Percentiles rank a stretch among this genome's conserved stretches.
These are phyloP conservation scores for Rhizopogon vulgaris DNA, from an alignment of 768 basidiomycete species.

Conservation along the genomic window DNA sequence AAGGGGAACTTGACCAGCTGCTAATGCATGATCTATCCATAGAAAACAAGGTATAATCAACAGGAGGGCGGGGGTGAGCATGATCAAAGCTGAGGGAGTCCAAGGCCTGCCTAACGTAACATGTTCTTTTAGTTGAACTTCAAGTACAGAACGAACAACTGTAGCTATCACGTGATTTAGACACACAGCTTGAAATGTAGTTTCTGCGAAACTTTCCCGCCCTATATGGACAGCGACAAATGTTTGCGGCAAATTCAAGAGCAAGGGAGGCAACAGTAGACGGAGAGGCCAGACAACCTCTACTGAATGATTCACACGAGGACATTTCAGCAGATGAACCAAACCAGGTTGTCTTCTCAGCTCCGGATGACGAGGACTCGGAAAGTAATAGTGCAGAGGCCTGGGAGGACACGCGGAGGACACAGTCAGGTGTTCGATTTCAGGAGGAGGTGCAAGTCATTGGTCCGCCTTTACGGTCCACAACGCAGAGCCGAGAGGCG, in stretches of 20 bases:
- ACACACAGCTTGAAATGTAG: no score
- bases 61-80: neutral
- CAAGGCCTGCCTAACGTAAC: no score
- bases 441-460: constrained; percentile 66
- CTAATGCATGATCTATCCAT: neutral
- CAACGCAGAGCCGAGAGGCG: constrained; percentile 69
- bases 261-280: constrained; percentile 19
- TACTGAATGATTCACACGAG: constrained; percentile 44
- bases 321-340: constrained; percentile 27
- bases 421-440: constrained; percentile 53
- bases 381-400: constrained; percentile 30
- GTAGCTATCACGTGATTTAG: no score
- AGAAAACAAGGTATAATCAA: neutral
- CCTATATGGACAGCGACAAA: constrained; percentile 16
- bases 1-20: constrained; percentile 1
- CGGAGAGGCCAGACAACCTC: constrained; percentile 49
- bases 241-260: constrained; percentile 26
- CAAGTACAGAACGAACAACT: no score
- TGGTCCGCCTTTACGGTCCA: constrained; percentile 65
- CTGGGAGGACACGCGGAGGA: constrained; percentile 27
- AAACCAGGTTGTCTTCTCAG: constrained; percentile 42
- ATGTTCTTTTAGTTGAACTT: no score
- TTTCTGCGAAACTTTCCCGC: no score
- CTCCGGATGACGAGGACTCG: constrained; percentile 50
- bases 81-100: neutral